A percentile compares a stretch with the other conserved stretches of the same genome.
Evolutionary conservation across 192 early-diverging fungal species (phyloP).

Genomic region (Thamnidium elegans): DNA sequence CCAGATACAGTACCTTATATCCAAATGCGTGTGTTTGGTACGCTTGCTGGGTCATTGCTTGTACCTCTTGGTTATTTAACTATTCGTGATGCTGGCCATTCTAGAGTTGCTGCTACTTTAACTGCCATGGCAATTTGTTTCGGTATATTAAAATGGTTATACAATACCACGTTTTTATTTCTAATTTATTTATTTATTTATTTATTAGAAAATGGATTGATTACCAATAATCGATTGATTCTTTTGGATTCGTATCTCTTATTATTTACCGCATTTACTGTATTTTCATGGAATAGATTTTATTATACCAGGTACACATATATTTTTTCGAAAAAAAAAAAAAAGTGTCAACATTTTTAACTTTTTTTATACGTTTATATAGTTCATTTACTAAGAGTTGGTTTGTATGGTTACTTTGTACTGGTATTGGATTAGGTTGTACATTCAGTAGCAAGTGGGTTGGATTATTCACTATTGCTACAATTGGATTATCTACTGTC

Average conservation of each 20-base stretch:
- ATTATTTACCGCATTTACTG: constrained; percentile 75
- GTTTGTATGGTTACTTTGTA: constrained; percentile 83
- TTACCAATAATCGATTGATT: constrained; percentile 87
- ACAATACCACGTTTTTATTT: neutral
- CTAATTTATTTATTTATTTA: neutral
- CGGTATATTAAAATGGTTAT: constrained; percentile 48
- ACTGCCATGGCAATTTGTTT: constrained; percentile 76
- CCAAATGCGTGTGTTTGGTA: constrained; percentile 74
- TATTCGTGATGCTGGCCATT: constrained; percentile 76
- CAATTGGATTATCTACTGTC: constrained; percentile 80
- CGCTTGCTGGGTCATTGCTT: constrained; percentile 71
- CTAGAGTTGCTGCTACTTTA: constrained; percentile 64
- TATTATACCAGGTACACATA: constrained; percentile 46
- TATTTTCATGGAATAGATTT: constrained; percentile 86
- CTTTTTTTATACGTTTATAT: neutral
- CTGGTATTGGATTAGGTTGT: constrained; percentile 76
- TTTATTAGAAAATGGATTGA: constrained; percentile 74
- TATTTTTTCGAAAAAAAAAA: neutral
- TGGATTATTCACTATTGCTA: constrained; percentile 84
- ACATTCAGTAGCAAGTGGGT: constrained; percentile 89
- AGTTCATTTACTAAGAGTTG: constrained; percentile 71
- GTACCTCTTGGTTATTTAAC: constrained; percentile 81
- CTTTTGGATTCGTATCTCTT: constrained; percentile 89
- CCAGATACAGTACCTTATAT: constrained; percentile 84
- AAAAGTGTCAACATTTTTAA: neutral